phyloP scores from a whole-genome alignment of 441 rosid species.

The Pelargonium citronellum region DNA sequence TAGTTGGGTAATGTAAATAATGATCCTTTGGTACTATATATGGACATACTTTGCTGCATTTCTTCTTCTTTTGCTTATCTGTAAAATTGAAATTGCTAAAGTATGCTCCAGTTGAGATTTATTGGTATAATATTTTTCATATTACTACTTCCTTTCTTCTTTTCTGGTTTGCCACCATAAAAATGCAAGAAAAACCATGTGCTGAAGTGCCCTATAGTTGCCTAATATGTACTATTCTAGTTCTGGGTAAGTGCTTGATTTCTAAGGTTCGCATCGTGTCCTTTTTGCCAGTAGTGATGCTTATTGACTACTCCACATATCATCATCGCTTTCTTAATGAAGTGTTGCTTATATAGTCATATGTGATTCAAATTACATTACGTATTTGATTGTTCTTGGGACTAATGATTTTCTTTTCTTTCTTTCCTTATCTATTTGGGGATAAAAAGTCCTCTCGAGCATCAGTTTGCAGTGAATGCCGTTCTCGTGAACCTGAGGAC shows the following conservation, averaged over 20 bases:
- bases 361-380: background rate
- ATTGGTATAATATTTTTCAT: background rate
- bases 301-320: background rate
- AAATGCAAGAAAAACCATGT: background rate
- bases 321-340: background rate
- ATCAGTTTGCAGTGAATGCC: conserved; percentile 56
- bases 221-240: background rate
- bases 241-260: background rate
- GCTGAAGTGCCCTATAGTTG: background rate
- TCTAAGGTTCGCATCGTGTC: background rate
- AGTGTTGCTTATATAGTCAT: background rate
- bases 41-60: background rate
- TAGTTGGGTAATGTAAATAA: background rate
- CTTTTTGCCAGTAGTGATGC: background rate
- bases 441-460: conserved; percentile 33
- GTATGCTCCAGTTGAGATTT: background rate
- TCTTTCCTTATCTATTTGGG: conserved; percentile 1
- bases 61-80: background rate
- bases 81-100: background rate
- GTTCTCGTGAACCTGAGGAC: conserved; percentile 65
- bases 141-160: background rate
- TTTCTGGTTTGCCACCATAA: background rate
- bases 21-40: background rate
- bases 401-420: background rate
- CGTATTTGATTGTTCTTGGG: conserved; percentile 7